phyloP scores from a whole-genome alignment of 148 eudicot species.

The Linanthus parryae region DNA sequence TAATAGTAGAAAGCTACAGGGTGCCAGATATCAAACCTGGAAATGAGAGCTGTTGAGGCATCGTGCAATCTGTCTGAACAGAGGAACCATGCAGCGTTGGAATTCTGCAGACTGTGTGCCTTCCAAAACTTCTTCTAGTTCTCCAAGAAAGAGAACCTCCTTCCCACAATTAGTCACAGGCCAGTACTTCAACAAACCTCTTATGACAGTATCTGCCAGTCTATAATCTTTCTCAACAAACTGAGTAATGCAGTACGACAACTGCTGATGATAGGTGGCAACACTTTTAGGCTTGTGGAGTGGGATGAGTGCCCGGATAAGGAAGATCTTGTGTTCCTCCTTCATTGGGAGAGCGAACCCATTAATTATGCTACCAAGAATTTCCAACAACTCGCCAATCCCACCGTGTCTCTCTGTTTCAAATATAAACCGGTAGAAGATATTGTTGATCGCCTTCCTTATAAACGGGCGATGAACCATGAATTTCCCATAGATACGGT shows the following conservation, averaged over 20 bases:
- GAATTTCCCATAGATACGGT: slow-evolving; percentile 45
- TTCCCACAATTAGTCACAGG: slow-evolving; percentile 50
- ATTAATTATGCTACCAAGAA: slow-evolving; percentile 48
- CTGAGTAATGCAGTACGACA: slow-evolving; percentile 40
- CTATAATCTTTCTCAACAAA: slow-evolving; percentile 50
- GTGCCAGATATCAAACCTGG: too few relatives aligned
- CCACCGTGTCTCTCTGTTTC: slow-evolving; percentile 51
- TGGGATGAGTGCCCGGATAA: slow-evolving; percentile 43
- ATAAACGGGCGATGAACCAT: slow-evolving; percentile 57
- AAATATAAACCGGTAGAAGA: slow-evolving; percentile 44
- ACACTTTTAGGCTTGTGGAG: slow-evolving; percentile 44
- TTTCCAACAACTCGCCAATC: slow-evolving; percentile 45
- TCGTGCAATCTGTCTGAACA: slow-evolving; percentile 39
- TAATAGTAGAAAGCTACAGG: neutral
- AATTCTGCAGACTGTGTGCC: slow-evolving; percentile 42
- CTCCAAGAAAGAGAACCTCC: slow-evolving; percentile 50
- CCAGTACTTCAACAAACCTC: slow-evolving; percentile 49
- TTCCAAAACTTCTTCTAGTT: slow-evolving; percentile 47
- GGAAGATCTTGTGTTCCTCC: slow-evolving; percentile 51
- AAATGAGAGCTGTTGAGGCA: slow-evolving; percentile 49
- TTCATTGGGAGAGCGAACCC: slow-evolving; percentile 54
- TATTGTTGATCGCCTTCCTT: slow-evolving; percentile 35
- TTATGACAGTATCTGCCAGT: slow-evolving; percentile 42
- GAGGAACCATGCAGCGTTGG: slow-evolving; percentile 51
- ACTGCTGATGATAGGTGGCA: slow-evolving; percentile 35